Conservation (phyloP, 2,329 filamentous ascomycete genomes). For the Coniochaeta prunicola region DNA sequence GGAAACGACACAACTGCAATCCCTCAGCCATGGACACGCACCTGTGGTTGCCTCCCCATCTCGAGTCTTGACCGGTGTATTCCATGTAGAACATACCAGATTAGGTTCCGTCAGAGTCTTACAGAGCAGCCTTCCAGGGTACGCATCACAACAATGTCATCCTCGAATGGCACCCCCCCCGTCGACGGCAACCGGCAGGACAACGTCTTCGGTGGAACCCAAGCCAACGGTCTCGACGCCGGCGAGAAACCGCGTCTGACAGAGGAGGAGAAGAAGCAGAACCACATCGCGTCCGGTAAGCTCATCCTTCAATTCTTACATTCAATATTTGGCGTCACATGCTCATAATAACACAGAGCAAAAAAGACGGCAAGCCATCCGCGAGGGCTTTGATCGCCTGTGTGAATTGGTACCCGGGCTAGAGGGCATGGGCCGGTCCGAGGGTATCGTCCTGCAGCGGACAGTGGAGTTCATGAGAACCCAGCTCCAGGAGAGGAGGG, state of each 20-base stretch:
- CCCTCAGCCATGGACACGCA: neutral
- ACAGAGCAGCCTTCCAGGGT: too few relatives aligned
- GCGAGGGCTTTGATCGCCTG: constrained; percentile 75
- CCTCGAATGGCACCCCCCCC: neutral
- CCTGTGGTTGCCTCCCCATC: neutral
- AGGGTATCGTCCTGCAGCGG: constrained; percentile 72
- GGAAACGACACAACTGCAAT: neutral
- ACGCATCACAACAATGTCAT: neutral
- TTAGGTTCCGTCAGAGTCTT: too few relatives aligned
- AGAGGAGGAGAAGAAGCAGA: constrained; percentile 30
- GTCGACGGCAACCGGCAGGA: neutral
- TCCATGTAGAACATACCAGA: neutral
- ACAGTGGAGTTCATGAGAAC: constrained; percentile 60
- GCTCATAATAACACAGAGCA: constrained; percentile 18
- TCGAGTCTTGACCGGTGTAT: neutral
- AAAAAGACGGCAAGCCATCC: constrained; percentile 51
- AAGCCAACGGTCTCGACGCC: neutral
- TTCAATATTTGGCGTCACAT: neutral
- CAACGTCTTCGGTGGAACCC: neutral
- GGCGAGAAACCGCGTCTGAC: constrained; percentile 25
- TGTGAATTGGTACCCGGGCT: constrained; percentile 75
- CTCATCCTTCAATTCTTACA: neutral
- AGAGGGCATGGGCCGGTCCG: constrained; percentile 75
- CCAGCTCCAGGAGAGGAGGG: constrained; percentile 50
- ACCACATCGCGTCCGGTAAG: constrained; percentile 27